Percentiles rank a stretch among this genome's conserved stretches.
phyloP scores from a whole-genome alignment of 2,329 filamentous ascomycete species.

The Fusarium dlaminii region DNA sequence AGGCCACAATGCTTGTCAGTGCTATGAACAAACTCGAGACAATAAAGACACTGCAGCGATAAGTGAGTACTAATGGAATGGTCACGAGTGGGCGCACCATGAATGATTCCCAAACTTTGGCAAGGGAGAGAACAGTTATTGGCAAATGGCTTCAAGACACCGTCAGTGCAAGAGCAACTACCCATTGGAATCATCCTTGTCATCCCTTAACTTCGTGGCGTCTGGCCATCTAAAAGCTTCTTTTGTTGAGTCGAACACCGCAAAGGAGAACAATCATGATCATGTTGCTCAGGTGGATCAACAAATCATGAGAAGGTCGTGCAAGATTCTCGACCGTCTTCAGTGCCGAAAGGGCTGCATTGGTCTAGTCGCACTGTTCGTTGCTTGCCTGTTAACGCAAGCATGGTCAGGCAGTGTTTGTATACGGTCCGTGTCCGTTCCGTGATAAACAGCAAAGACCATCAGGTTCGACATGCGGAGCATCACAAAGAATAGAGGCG shows the following conservation, averaged over 20 bases:
- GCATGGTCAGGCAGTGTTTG: constrained; percentile 22
- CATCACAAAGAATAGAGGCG: constrained; percentile 9
- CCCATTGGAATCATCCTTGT: neutral
- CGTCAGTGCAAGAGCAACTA: neutral
- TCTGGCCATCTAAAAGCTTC: constrained; percentile 5
- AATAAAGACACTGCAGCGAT: neutral
- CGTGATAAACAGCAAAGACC: neutral
- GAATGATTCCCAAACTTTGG: neutral
- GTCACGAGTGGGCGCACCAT: neutral
- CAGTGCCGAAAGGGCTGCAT: neutral
- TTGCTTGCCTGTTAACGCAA: constrained; percentile 9
- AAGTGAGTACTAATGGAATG: neutral
- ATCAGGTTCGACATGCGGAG: constrained; percentile 6
- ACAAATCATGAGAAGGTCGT: constrained; percentile 22
- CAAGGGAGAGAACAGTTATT: constrained; percentile 15
- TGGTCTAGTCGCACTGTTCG: neutral
- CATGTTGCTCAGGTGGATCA: constrained; percentile 4
- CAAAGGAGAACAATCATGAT: constrained; percentile 2
- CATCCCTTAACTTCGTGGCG: constrained; percentile 22
- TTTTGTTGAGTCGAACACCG: constrained; percentile 27
- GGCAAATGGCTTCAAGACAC: constrained; percentile 20
- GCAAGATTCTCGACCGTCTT: constrained; percentile 4
- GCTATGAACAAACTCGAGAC: neutral
- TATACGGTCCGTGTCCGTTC: neutral
- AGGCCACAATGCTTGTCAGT: neutral